Percentiles rank a stretch among this genome's conserved stretches.
Evolutionary conservation across 148 eudicot species (phyloP).

Genomic region (Spergularia bocconei): DNA sequence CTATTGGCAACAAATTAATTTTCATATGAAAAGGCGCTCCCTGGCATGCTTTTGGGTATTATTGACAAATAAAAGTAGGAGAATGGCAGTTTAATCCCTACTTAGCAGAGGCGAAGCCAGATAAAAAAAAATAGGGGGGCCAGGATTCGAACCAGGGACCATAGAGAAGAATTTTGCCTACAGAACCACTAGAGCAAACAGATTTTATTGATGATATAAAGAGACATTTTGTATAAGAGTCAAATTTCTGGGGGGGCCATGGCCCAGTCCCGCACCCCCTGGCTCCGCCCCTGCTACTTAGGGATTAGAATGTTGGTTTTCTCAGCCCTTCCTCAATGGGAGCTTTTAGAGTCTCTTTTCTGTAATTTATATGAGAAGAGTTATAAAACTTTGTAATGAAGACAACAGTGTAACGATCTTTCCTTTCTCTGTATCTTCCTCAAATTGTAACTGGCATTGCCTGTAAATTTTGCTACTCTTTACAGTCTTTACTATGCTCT

Average conservation of each 20-base stretch:
- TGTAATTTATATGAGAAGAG: not conserved
- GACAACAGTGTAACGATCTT: not conserved
- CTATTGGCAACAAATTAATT: not conserved
- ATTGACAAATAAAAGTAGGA: not conserved
- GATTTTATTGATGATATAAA: too few relatives aligned
- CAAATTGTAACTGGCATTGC: not conserved
- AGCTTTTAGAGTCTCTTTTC: not conserved
- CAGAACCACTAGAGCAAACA: too few relatives aligned
- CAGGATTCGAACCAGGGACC: too few relatives aligned
- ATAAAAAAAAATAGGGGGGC: too few relatives aligned
- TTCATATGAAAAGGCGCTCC: not conserved
- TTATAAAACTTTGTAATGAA: not conserved
- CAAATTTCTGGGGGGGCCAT: too few relatives aligned
- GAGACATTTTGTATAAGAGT: too few relatives aligned
- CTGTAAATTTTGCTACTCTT: not conserved
- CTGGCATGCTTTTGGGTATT: not conserved
- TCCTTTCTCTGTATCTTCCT: not conserved
- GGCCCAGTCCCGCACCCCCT: too few relatives aligned
- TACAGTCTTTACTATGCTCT: not conserved
- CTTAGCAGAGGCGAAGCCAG: too few relatives aligned
- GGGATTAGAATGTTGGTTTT: not conserved
- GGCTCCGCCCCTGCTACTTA: too few relatives aligned
- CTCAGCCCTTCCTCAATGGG: not conserved
- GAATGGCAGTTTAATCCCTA: slow-evolving; percentile 1
- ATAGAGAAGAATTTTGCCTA: too few relatives aligned